A percentile compares a stretch with the other conserved stretches of the same genome.
phyloP scores from a whole-genome alignment of 805 yeast species.

The Candida berthetii region DNA sequence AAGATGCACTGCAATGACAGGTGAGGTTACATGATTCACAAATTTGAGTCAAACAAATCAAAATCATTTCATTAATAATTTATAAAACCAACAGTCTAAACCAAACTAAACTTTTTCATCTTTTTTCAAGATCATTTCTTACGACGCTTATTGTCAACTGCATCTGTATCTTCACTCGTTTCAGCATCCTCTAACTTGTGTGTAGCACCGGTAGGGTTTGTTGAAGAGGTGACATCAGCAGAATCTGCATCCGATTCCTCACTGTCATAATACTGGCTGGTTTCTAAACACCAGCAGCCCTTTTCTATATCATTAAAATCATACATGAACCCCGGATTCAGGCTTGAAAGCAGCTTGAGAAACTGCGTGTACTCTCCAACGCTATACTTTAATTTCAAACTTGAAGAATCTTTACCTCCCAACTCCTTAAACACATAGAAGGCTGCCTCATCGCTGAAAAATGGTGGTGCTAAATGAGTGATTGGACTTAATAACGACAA shows the following conservation, averaged over 20 bases:
- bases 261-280: constrained; percentile 1
- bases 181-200: not conserved
- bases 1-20: too few relatives aligned
- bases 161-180: too few relatives aligned
- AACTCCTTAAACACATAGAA: constrained; percentile 5
- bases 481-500: constrained; percentile 11
- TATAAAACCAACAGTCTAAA: too few relatives aligned
- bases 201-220: too few relatives aligned
- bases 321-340: constrained; percentile 6
- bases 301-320: constrained; percentile 13
- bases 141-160: not conserved
- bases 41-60: too few relatives aligned
- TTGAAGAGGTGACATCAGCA: not conserved
- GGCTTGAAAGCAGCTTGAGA: constrained; percentile 6
- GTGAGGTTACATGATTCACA: too few relatives aligned
- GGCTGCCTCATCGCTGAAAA: constrained; percentile 20
- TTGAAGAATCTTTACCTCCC: not conserved
- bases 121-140: not conserved
- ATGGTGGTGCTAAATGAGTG: constrained; percentile 17
- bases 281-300: constrained; percentile 16
- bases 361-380: constrained; percentile 14
- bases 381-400: constrained; percentile 15
- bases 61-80: too few relatives aligned
- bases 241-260: not conserved
- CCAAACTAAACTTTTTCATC: too few relatives aligned